Base-by-base conservation (phyloP, 1,284 basidiomycete genomes). In the Ganoderma sinense region DNA sequence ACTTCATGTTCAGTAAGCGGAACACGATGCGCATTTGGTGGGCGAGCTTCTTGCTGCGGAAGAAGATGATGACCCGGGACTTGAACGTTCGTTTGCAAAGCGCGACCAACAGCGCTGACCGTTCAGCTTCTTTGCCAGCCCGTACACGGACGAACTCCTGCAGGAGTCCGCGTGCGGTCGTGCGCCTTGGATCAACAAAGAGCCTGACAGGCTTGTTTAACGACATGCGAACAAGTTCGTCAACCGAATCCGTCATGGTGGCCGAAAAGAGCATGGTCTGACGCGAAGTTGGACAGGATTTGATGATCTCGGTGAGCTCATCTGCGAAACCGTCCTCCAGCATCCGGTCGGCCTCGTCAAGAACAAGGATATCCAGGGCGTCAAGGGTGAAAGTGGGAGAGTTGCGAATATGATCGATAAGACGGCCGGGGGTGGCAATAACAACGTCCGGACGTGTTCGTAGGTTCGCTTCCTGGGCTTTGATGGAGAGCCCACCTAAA, bases 211-310 rank as follows among this genome's bases (percentile, higher is more conserved):
- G 97, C 79, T 93, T 95, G 78, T 95, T 92, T 62, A 99, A 85
- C 20, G 94, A 96, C 86, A 99, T 94, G 76, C 91, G 91, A 68
- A 98, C 94, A 56, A 99, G 89, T 78, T 97, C 93, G 77, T 98
- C 96, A 10, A 99, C 94, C 0, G 93, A 93, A 81, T 99, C 97
- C 1, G 96, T 98, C 93, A 99, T 98, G 0, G 97, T 99, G 1
- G 97, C 97, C 0, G 96, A 98, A 82, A 99, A 99, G 33, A 99
- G 87, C 96, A 99, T 98, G 4, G 97, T 98, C 81, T 99, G 97
- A 51, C 97, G 90, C 39, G 93, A 93, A 18, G 86, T 84, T 1
- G 97, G 97, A 78, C 97, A 97, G 48, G 94, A 89, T 74, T 91
- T 92, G 80, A 99, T 91, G 75, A 99, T 98, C 82, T 99, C 97